Conservation (phyloP, 129 eudicot genomes). For the Arctium lappa region DNA sequence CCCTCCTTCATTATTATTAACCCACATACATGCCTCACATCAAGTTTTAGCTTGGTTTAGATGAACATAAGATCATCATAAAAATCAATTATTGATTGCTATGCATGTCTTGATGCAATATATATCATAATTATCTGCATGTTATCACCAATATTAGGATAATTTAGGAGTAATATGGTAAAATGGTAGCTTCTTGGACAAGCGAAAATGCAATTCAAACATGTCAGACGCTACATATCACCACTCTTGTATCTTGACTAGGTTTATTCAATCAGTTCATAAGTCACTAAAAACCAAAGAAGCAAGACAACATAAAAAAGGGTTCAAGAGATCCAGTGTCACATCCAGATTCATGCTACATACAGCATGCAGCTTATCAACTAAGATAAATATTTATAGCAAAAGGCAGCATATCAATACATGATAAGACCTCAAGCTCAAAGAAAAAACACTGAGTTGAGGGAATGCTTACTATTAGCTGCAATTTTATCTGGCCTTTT, state of each 20-base stretch:
- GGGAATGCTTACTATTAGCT: constrained; percentile 34
- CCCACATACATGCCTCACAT: not conserved
- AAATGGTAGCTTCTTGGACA: not conserved
- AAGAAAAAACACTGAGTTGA: not conserved
- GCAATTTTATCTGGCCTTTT: constrained; percentile 20
- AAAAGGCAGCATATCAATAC: not conserved
- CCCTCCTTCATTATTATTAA: not conserved
- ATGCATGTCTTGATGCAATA: constrained; percentile 1
- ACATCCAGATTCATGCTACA: not conserved
- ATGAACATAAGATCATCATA: not conserved
- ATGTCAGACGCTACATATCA: not conserved
- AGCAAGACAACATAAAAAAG: too few relatives aligned
- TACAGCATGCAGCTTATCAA: not conserved
- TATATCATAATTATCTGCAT: not conserved
- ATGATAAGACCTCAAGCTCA: too few relatives aligned
- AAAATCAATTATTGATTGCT: not conserved
- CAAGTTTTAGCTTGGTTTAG: not conserved
- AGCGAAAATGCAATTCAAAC: not conserved
- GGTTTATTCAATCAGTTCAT: not conserved
- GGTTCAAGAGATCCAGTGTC: too few relatives aligned
- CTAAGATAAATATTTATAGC: not conserved
- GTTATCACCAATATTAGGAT: not conserved
- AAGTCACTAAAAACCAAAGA: not conserved
- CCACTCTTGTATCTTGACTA: not conserved
- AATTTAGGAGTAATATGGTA: not conserved